phyloP scores from a whole-genome alignment of 225 moss, liverwort and hornwort species.

The Takakia lepidozioides region DNA sequence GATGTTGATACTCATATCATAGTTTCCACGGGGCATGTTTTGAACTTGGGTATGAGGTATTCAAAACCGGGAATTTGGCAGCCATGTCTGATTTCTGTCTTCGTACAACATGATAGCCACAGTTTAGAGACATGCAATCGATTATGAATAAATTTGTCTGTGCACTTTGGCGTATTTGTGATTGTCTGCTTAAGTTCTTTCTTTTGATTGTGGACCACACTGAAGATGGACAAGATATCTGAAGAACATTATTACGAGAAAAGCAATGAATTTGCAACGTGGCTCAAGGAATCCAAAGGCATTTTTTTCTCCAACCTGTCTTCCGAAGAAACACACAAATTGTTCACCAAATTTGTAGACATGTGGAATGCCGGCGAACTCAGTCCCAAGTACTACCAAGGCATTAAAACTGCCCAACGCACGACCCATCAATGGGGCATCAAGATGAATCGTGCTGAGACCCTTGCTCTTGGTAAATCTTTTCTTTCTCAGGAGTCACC shows the following conservation, averaged over 20 bases:
- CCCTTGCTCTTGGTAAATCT: neutral
- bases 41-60: no score
- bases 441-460: conserved; percentile 54
- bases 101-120: no score
- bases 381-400: conserved; percentile 75
- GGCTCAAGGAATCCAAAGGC: conserved; percentile 77
- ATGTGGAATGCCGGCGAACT: conserved; percentile 74
- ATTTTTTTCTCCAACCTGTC: conserved; percentile 67
- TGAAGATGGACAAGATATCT: conserved; percentile 57
- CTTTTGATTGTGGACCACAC: no score
- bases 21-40: no score
- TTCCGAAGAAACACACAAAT: conserved; percentile 71
- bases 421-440: conserved; percentile 82
- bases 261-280: conserved; percentile 75
- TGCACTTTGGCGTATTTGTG: no score
- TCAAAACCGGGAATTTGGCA: no score
- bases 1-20: no score
- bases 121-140: no score
- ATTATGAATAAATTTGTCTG: no score
- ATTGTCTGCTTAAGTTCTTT: no score
- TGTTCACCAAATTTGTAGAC: conserved; percentile 62
- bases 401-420: conserved; percentile 58
- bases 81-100: no score
- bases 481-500: no score
- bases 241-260: conserved; percentile 79